Base-by-base conservation (phyloP, 2,329 filamentous ascomycete species). In the Neofusicoccum sp. region DNA sequence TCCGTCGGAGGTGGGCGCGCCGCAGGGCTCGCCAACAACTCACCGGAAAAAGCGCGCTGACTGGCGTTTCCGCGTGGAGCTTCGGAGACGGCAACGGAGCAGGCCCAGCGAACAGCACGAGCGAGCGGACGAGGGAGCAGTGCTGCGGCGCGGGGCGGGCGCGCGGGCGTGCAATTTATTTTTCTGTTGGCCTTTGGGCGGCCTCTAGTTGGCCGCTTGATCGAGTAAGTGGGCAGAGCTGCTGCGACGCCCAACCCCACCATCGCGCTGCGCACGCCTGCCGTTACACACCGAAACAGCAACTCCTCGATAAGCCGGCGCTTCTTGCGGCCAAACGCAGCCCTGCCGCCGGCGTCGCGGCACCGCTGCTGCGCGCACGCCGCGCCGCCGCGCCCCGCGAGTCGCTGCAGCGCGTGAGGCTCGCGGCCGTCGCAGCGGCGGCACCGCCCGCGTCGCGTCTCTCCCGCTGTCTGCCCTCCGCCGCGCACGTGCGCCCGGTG, bases 271-370 rank as follows among this genome's bases (percentile, higher is more conserved):
- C 49, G 49, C 41, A 34, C n/a, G 43, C 52, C 52, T 56, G 41
- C 39, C 54, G 54, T 58, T 58, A 58, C 54, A 58, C 54, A 58
- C 54, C 54, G 54, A 58, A 58, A 58, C 54, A 43, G 45, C 54
- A 43, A 43, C 41, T 12, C 41, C 41, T 43, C 41, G 54, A 58
- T 58, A 58, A 58, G 54, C 41, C 54, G 54, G 54, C 54, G 39
- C 54, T 58, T 58, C 31, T 58, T 4, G 14, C 54, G 29, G 54
- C 37, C 52, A 33, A 43, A 33, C 6, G 37, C 52, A 6, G 28
- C 39, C 41, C 54, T 44, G 14, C 11, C 33, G 33, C 31, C 56
- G 44, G 44, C 56, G 34, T 39, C 54, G 8, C 50, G 22, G 50
- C 50, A 39, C 36, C n/a, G 49, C 29, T 9, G 7, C 54, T 14